phyloP scores from a whole-genome alignment of 2,329 filamentous ascomycete genomes.

The Cercospora nicotianae region DNA sequence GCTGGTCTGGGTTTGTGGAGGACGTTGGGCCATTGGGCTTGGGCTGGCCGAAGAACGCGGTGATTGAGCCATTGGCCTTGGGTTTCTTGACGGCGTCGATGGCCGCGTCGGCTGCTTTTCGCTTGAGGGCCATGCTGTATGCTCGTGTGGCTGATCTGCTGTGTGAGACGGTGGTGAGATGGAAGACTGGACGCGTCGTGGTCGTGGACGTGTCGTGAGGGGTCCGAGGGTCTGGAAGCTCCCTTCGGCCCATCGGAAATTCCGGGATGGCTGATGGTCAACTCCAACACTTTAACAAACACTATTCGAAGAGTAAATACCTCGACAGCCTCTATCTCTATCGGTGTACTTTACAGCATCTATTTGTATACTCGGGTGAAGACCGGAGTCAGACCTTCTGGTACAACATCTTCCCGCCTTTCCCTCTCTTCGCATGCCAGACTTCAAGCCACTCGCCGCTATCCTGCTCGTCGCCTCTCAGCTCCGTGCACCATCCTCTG shows the following conservation, averaged over 20 bases:
- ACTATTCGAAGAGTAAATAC: background rate
- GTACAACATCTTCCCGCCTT: background rate
- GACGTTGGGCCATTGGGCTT: conserved; percentile 47
- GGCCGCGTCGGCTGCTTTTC: conserved; percentile 49
- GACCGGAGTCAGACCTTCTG: background rate
- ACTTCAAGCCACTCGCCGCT: background rate
- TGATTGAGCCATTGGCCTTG: conserved; percentile 72
- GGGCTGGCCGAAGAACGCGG: conserved; percentile 80
- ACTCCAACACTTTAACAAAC: background rate
- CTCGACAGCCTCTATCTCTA: background rate
- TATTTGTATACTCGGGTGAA: background rate
- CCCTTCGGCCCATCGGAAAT: background rate
- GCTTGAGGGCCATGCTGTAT: conserved; percentile 52
- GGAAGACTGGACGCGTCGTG: background rate
- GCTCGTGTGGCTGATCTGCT: conserved; percentile 11
- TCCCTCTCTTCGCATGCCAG: conserved; percentile 16
- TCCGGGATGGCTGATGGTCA: background rate
- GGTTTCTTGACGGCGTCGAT: conserved; percentile 52
- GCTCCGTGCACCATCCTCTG: conserved; percentile 30
- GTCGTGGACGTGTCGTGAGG: conserved; percentile 5
- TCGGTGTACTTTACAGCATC: background rate
- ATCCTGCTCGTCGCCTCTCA: background rate
- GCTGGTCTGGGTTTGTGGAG: conserved; percentile 34
- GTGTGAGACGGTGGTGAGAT: background rate
- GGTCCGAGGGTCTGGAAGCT: conserved; percentile 4